Percentiles rank a stretch among this genome's conserved stretches.
Evolutionary conservation across 208 protist species (phyloP).

Genomic region (Dictyostelium gargantuum): DNA sequence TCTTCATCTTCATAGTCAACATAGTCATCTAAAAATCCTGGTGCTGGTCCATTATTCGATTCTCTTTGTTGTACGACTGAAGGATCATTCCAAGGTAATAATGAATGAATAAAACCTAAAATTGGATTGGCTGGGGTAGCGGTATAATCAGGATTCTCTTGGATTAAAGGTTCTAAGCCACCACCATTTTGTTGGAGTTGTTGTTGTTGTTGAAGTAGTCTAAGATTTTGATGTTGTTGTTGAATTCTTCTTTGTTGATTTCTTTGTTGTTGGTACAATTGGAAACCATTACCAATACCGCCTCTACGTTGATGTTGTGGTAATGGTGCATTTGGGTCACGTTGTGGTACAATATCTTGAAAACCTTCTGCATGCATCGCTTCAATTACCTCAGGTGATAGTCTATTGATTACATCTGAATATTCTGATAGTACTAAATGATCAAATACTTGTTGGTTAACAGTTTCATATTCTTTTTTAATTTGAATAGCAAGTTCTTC

Average conservation of each 20-base stretch:
- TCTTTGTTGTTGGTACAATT: not conserved
- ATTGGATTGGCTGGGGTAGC: not conserved
- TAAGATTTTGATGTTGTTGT: not conserved
- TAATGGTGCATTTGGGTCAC: not conserved
- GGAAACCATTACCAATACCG: conserved; percentile 27
- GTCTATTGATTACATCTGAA: conserved; percentile 35
- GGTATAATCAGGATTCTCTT: not conserved
- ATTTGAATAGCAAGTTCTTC: not conserved
- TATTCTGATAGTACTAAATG: conserved; percentile 58
- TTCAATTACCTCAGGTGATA: conserved; percentile 54
- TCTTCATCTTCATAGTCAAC: conserved; percentile 31
- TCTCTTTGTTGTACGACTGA: not conserved
- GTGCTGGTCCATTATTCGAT: not conserved
- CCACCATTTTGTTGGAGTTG: not conserved
- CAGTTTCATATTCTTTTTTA: conserved; percentile 23
- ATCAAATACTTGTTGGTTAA: conserved; percentile 17
- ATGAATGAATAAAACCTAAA: conserved; percentile 38
- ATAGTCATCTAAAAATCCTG: conserved; percentile 52
- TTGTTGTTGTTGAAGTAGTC: not conserved
- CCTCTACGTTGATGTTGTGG: not conserved
- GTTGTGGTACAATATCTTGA: not conserved
- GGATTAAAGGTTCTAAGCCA: not conserved
- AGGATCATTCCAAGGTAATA: conserved; percentile 32
- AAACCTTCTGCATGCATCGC: conserved; percentile 38
- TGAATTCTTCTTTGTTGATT: conserved; percentile 18